Evolutionary conservation across 208 protist genomes (phyloP).

Genomic region (Wallacemonas sp.): DNA sequence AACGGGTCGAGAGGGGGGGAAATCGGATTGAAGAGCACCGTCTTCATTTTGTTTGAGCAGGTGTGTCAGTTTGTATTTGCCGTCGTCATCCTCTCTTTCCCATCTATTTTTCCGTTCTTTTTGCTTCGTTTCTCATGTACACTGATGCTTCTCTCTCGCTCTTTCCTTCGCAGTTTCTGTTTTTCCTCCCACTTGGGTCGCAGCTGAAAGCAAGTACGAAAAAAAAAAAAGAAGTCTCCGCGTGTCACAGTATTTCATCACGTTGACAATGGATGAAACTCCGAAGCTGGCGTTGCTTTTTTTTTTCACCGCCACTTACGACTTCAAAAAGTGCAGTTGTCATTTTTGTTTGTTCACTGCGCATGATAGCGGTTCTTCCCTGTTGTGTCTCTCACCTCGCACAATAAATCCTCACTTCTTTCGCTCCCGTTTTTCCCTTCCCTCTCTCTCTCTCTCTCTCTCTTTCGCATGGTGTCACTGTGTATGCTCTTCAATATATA

Average conservation of each 20-base stretch:
- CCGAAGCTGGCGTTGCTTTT: slow-evolving; percentile 11
- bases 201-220: neutral
- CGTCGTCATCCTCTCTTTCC: too few relatives aligned
- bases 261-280: too few relatives aligned
- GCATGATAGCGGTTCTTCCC: too few relatives aligned
- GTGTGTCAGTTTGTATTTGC: too few relatives aligned
- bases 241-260: neutral
- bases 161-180: neutral
- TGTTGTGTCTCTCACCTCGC: neutral
- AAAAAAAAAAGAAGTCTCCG: slow-evolving; percentile 5
- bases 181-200: neutral
- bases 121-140: neutral
- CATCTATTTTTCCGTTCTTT: neutral
- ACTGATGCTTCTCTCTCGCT: too few relatives aligned
- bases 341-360: too few relatives aligned
- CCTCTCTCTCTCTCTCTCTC: neutral
- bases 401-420: neutral
- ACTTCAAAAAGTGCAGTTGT: too few relatives aligned
- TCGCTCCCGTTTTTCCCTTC: neutral
- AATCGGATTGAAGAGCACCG: too few relatives aligned
- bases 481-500: too few relatives aligned
- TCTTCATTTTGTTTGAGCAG: too few relatives aligned
- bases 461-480: too few relatives aligned
- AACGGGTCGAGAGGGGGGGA: too few relatives aligned
- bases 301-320: slow-evolving; percentile 19